Evolutionary conservation across 495 filamentous ascomycete species (phyloP).

Genomic region (Lindgomyces ingoldianus): DNA sequence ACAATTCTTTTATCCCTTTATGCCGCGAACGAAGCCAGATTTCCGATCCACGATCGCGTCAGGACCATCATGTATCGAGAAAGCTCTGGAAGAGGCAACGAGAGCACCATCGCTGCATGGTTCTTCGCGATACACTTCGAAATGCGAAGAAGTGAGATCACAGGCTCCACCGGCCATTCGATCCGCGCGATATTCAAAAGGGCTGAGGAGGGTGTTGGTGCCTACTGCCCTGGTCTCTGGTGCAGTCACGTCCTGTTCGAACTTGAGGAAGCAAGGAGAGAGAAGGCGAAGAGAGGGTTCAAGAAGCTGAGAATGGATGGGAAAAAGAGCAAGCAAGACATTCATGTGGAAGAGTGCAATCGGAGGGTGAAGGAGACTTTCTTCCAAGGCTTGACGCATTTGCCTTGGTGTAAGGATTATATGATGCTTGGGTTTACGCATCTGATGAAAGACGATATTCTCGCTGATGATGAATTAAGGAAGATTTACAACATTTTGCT

Average conservation of each 20-base stretch:
- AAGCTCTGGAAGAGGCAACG: constrained; percentile 42
- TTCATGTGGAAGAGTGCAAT: constrained; percentile 6
- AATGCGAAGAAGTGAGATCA: constrained; percentile 15
- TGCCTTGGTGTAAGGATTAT: constrained; percentile 50
- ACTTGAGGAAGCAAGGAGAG: constrained; percentile 4
- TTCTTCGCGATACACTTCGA: constrained; percentile 71
- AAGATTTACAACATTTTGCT: constrained; percentile 53
- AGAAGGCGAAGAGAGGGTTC: constrained; percentile 3
- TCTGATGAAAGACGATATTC: constrained; percentile 36
- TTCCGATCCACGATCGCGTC: constrained; percentile 68
- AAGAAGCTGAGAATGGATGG: constrained; percentile 13
- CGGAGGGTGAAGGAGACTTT: constrained; percentile 40
- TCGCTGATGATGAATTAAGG: constrained; percentile 49
- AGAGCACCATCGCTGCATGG: constrained; percentile 57
- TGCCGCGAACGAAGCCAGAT: constrained; percentile 42
- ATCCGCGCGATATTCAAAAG: constrained; percentile 38
- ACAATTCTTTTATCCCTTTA: constrained; percentile 73
- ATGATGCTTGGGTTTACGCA: constrained; percentile 44
- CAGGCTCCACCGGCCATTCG: constrained; percentile 35
- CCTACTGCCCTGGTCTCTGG: constrained; percentile 40
- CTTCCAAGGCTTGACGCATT: constrained; percentile 36
- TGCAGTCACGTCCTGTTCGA: constrained; percentile 39
- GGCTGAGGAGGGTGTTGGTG: constrained; percentile 32
- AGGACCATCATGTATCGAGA: constrained; percentile 58
- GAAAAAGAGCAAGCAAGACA: constrained; percentile 20